Conservation (phyloP, 2,329 filamentous ascomycete species). For the Exophiala alcalophila region DNA sequence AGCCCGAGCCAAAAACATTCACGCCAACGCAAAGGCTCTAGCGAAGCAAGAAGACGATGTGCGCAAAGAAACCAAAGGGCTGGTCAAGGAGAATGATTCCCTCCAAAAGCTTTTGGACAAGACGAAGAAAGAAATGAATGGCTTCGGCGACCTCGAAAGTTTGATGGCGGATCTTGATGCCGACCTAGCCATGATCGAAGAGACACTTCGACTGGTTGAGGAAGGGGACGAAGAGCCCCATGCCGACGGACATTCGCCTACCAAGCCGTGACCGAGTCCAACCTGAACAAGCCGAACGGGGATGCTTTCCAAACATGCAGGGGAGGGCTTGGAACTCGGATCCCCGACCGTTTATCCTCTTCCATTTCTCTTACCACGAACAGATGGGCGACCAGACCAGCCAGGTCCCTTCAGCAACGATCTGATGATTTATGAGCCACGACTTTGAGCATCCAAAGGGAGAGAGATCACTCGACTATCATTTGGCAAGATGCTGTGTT, state of each 20-base stretch:
- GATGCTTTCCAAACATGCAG: no score
- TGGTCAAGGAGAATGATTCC: constrained; percentile 53
- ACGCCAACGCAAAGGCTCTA: constrained; percentile 54
- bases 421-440: no score
- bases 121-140: constrained; percentile 44
- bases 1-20: constrained; percentile 54
- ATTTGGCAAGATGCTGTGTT: no score
- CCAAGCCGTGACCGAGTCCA: background rate
- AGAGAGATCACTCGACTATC: no score
- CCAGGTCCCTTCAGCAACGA: no score
- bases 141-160: constrained; percentile 17
- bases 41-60: constrained; percentile 56
- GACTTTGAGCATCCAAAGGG: no score
- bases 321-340: no score
- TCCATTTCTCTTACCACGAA: no score
- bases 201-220: constrained; percentile 41
- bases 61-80: constrained; percentile 47
- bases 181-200: constrained; percentile 39
- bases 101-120: constrained; percentile 55
- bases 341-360: no score
- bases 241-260: constrained; percentile 14
- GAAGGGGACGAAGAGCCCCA: constrained; percentile 30
- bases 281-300: no score
- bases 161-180: constrained; percentile 24
- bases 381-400: no score